These are phyloP conservation scores for Thermothielavioides terrestris DNA, from an alignment of 495 filamentous ascomycete genomes.

Conservation along the genomic window DNA sequence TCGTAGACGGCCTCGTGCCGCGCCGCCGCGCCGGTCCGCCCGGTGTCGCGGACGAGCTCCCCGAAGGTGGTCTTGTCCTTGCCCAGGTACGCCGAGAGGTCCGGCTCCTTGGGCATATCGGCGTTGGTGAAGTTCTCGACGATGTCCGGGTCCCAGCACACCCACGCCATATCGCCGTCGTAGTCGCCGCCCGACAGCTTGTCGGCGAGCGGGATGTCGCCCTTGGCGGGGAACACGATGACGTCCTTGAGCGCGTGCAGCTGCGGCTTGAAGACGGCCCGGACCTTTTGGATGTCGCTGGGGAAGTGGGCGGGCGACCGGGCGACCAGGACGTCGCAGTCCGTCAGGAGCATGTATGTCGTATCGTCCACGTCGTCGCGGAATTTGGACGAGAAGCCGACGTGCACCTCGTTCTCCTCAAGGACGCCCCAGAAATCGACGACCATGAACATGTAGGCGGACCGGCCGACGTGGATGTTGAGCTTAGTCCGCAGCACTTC, in stretches of 20 bases:
- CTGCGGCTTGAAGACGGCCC: constrained; percentile 50
- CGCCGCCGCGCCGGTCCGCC: background rate
- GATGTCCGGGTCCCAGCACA: constrained; percentile 78
- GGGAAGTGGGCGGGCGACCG: constrained; percentile 71
- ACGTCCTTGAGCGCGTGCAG: constrained; percentile 75
- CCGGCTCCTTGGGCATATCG: constrained; percentile 40
- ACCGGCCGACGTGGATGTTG: constrained; percentile 64
- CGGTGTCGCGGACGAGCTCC: constrained; percentile 28
- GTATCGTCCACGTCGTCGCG: constrained; percentile 42
- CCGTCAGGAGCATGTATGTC: constrained; percentile 52
- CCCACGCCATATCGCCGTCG: constrained; percentile 83
- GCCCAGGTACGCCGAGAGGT: constrained; percentile 47
- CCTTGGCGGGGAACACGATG: constrained; percentile 71
- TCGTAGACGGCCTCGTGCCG: constrained; percentile 20
- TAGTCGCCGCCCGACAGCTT: constrained; percentile 92
- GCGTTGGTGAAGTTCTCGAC: constrained; percentile 71
- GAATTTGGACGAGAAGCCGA: constrained; percentile 67
- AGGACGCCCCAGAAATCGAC: constrained; percentile 68
- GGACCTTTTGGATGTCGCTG: constrained; percentile 73
- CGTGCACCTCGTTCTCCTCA: constrained; percentile 65
- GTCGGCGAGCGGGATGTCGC: constrained; percentile 60
- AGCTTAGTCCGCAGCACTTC: constrained; percentile 50
- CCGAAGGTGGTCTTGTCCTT: constrained; percentile 48
- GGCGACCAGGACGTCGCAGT: constrained; percentile 75
- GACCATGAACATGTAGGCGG: constrained; percentile 71